phyloP scores from a whole-genome alignment of 768 basidiomycete species.

The Trametes punicea region DNA sequence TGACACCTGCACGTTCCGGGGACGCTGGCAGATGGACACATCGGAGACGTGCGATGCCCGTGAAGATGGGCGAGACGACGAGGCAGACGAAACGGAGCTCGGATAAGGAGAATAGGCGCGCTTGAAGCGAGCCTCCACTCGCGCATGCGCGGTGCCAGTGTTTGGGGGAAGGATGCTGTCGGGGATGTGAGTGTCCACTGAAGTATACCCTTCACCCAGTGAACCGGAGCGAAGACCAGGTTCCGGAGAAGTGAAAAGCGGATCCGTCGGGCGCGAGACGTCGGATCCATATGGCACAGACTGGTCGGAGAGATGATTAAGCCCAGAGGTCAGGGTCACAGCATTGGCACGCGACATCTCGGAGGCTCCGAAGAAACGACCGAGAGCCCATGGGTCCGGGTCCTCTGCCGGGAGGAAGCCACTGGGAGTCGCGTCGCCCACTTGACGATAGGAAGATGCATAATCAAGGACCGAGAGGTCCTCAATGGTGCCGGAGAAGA shows the following conservation, averaged over 20 bases:
- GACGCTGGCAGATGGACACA: not conserved
- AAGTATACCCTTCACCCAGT: not conserved
- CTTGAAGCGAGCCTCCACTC: not conserved
- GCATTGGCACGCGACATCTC: too few species aligned
- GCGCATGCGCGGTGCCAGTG: not conserved
- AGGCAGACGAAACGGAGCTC: not conserved
- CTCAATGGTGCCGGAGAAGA: not conserved
- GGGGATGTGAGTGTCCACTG: not conserved
- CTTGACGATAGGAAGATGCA: not conserved
- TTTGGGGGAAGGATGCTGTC: not conserved
- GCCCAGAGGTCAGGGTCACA: too few species aligned
- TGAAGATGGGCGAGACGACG: not conserved
- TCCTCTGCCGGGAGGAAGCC: too few species aligned
- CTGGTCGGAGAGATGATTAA: too few species aligned
- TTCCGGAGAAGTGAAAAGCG: not conserved
- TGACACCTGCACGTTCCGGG: not conserved
- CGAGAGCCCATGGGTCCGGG: too few species aligned
- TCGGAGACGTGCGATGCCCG: not conserved
- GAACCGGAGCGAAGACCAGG: not conserved
- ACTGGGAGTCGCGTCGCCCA: not conserved
- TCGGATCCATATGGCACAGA: too few species aligned
- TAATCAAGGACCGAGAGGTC: not conserved
- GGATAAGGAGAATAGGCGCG: not conserved
- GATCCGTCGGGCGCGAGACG: too few species aligned
- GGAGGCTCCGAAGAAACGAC: too few species aligned